phyloP scores from a whole-genome alignment of 345 rosid species.

The Salix exigua region DNA sequence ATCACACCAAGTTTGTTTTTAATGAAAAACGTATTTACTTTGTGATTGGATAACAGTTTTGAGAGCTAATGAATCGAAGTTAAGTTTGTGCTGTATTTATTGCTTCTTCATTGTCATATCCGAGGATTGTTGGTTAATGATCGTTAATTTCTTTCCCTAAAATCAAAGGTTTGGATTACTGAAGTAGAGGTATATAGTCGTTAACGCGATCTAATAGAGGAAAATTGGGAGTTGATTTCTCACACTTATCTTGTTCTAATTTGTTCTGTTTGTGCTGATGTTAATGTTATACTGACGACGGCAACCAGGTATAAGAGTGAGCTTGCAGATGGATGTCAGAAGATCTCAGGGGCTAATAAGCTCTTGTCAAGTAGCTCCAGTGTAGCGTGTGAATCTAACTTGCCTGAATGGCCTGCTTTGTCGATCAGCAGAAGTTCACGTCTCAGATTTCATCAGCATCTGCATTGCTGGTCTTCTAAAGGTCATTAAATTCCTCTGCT shows the following conservation, averaged over 20 bases:
- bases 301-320: slow-evolving; percentile 14
- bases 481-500: slow-evolving; percentile 6
- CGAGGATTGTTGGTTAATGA: background rate
- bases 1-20: background rate
- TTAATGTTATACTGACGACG: background rate
- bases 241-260: background rate
- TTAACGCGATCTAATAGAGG: background rate
- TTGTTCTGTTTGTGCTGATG: background rate
- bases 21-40: background rate
- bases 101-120: background rate
- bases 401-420: slow-evolving; percentile 4
- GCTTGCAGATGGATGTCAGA: background rate
- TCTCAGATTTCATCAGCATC: background rate
- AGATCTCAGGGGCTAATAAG: background rate
- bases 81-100: background rate
- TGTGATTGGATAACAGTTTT: background rate
- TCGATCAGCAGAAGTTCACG: background rate
- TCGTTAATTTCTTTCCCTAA: background rate
- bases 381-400: slow-evolving; percentile 3
- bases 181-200: background rate
- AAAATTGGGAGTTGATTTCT: background rate
- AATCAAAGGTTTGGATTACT: background rate
- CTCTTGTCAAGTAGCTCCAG: background rate
- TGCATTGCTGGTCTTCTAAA: slow-evolving; percentile 7
- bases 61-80: background rate